Base-by-base conservation (phyloP, 805 yeast genomes). In the Yarrowia divulgata region DNA sequence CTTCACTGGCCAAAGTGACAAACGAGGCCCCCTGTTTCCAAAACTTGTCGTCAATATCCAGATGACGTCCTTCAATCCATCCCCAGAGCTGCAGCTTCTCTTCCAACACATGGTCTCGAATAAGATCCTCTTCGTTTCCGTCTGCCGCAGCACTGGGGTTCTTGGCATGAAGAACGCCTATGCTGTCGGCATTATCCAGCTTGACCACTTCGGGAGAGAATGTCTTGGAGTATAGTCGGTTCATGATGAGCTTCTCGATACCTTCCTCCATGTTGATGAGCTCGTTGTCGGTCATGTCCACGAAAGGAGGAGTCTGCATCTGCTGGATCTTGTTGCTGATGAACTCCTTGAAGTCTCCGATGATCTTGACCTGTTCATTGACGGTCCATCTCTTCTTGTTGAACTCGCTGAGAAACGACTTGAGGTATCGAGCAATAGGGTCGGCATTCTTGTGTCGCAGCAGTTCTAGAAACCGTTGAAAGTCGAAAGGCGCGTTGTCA, bases 181-280 rank as follows among this genome's bases (percentile, higher is more conserved):
- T 43, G 52, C 52, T 45, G 7, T 60, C 66, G 5, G 52, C 52
- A 32, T 60, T 60, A 70, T 75, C 79, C 7, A 77, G 72, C 9
- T 77, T 80, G 1, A 85, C 79, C n/a, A 86, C 84, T 54, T 82
- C 85, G 0, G 98, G 98, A 0, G 98, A 87, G 75, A 90, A 96
- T 39, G 94, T 89, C 68, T 85, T 86, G 1, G 82, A 82, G 77
- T 92, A 93, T 1, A 96, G 78, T 72, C 97, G 83, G 69, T 94
- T 93, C 97, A 93, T 91, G 10, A 96, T 83, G 52, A 95, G 82
- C 77, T 95, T 95, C 78, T 95, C 99, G 74, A 95, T 83, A 0
- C 99, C 99, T 73, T 93, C 98, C 72, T 88, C 81, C 1, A 97
- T 88, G 75, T 93, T 92, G 46, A 83, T 87, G 64, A 90, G 79